These are phyloP conservation scores for Ophiostoma himal-ulmi DNA, from an alignment of 2,329 filamentous ascomycete species.

Conservation along the genomic window DNA sequence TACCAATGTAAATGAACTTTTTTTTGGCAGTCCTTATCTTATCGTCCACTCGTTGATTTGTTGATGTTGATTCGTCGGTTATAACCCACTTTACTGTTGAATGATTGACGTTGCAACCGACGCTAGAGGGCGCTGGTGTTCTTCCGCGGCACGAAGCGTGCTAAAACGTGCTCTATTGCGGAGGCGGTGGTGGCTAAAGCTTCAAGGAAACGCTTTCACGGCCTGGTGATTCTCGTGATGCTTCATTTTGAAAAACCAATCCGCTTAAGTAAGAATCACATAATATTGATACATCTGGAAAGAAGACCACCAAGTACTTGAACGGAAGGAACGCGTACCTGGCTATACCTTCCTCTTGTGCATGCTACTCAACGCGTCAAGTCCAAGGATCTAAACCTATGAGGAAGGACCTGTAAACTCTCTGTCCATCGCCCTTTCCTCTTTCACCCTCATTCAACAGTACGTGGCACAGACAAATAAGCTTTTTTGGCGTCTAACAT, in stretches of 20 bases:
- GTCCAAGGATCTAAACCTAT: not conserved
- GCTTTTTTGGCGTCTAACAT: not conserved
- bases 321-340: not conserved
- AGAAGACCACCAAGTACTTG: not conserved
- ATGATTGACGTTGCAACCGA: not conserved
- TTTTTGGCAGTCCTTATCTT: not conserved
- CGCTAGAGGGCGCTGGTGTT: not conserved
- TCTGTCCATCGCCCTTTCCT: not conserved
- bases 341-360: not conserved
- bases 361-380: not conserved
- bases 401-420: not conserved
- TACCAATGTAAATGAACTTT: not conserved
- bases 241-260: not conserved
- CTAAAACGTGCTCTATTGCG: not conserved
- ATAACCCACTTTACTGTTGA: not conserved
- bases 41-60: not conserved
- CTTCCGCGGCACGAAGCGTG: constrained; percentile 5
- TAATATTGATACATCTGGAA: not conserved
- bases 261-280: not conserved
- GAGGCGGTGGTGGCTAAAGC: not conserved
- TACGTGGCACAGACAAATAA: not conserved
- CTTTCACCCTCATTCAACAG: not conserved
- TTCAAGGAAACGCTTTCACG: not conserved
- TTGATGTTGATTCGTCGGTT: not conserved
- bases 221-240: not conserved